These are phyloP conservation scores for Sequoiadendron giganteum DNA, from an alignment of 75 land plant species.

Conservation along the genomic window DNA sequence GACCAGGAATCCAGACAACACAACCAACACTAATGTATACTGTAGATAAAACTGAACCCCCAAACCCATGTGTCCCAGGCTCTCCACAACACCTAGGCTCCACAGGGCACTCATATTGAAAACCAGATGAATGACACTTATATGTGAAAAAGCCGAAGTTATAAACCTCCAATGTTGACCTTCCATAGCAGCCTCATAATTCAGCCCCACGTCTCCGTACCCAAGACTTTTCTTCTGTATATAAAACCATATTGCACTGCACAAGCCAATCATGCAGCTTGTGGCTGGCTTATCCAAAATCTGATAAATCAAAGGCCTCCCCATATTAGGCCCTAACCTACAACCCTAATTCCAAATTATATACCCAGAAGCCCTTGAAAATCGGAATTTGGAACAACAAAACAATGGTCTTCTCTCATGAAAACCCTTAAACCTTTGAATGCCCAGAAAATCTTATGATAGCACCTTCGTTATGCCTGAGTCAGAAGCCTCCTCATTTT, in stretches of 20 bases:
- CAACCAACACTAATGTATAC: slow-evolving; percentile 79
- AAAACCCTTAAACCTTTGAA: not conserved
- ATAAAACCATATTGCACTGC: slow-evolving; percentile 89
- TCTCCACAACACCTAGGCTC: slow-evolving; percentile 93
- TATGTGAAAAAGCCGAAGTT: slow-evolving; percentile 93
- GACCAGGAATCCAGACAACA: slow-evolving; percentile 79
- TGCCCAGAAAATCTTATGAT: not conserved
- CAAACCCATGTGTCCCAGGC: slow-evolving; percentile 59
- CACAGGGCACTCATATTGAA: slow-evolving; percentile 99
- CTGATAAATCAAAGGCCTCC: slow-evolving; percentile 81
- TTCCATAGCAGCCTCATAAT: slow-evolving; percentile 84
- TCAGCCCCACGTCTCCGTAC: slow-evolving; percentile 88
- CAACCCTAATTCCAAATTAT: not conserved
- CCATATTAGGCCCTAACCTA: slow-evolving; percentile 43
- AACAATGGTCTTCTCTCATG: not conserved
- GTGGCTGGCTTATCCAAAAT: slow-evolving; percentile 87
- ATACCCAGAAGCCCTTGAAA: not conserved
- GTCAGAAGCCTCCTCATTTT: slow-evolving; percentile 83
- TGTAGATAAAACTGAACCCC: slow-evolving; percentile 85
- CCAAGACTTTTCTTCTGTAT: slow-evolving; percentile 89
- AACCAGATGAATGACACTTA: slow-evolving; percentile 92
- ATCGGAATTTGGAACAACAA: not conserved
- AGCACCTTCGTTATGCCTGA: slow-evolving; percentile 9
- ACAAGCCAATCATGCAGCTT: slow-evolving; percentile 80
- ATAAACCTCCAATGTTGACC: slow-evolving; percentile 97